Evolutionary conservation across 176 grass and related monocot species (phyloP), one percentile per base, ranked within the genome.

Genomic region (Phyllostachys edulis): DNA sequence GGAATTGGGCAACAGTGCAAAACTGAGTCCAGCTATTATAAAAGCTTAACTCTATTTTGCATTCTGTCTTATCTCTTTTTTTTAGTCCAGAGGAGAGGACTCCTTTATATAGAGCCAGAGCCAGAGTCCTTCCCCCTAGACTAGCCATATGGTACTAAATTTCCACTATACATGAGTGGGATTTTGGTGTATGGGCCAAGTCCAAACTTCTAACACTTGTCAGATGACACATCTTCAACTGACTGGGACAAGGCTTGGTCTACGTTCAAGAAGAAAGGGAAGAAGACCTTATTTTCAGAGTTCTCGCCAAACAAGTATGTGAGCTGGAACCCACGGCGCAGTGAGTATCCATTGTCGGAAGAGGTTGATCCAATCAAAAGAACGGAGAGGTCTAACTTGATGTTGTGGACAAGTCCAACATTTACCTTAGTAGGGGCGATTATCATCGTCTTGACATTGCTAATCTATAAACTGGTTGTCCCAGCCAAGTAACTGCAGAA

Each of bases 211-310:
- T n/a, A n/a, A n/a, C 1, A n/a, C 40, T 69, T 75, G 1, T 54
- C 82, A 99, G 97, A 90, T 89, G 86, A 99, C 70, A 84, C 65
- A 82, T 80, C 82, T 17, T 92, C 91, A 67, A 88, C 86, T 1
- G 93, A 99, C 62, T 99, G 97, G 97, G 91, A 99, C 76, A 99
- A 94, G 78, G 91, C 93, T 67, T 99, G 93, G 91, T 75, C 90
- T 32, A 94, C 76, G 1, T 99, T 89, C 55, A 80, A 88, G 85
- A 99, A 96, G 45, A 67, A 76, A 81, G 92, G 91, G 27, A 99
- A 91, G 84, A 96, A 93, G 89, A 83, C 88, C 1, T 32, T 99
- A 17, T 96, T 96, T 85, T 90, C 91, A n/a, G 67, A 85, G 68
- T 95, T 99, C 67, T 89, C 87, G 11, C 89, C 90, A 15, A 74